phyloP scores from a whole-genome alignment of 2,329 filamentous ascomycete genomes.

The Colletotrichum sublineola region DNA sequence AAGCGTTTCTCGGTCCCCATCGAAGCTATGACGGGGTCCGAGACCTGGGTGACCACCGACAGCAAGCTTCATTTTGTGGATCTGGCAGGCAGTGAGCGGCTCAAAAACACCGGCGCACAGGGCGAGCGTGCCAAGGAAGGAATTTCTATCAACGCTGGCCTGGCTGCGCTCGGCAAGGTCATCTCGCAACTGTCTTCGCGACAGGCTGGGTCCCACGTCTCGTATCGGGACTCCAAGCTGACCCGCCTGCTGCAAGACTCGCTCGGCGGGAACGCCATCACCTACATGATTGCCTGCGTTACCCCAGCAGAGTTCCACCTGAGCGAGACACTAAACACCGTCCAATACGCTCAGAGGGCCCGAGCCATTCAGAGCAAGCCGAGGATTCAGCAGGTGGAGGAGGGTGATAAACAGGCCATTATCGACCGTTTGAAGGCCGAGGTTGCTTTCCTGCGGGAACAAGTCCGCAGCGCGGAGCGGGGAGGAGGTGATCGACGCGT shows the following conservation, averaged over 20 bases:
- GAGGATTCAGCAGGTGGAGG: conserved; percentile 92
- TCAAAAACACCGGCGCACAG: conserved; percentile 97
- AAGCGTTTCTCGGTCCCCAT: conserved; percentile 90
- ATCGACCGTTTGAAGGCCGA: conserved; percentile 96
- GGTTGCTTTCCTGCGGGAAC: conserved; percentile 91
- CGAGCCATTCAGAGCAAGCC: conserved; percentile 98
- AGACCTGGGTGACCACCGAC: conserved; percentile 85
- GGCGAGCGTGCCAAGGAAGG: conserved; percentile 95
- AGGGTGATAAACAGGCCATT: conserved; percentile 91
- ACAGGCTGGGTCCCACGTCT: conserved; percentile 89
- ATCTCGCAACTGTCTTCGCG: conserved; percentile 97
- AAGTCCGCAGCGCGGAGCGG: conserved; percentile 87
- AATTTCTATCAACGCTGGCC: conserved; percentile 96
- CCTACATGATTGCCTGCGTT: conserved; percentile 99
- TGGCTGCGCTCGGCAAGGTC: conserved; percentile 96
- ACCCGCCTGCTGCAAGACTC: conserved; percentile 97
- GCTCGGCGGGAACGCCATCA: conserved; percentile 95
- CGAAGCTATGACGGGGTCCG: conserved; percentile 80
- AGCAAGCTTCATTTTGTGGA: conserved; percentile 99
- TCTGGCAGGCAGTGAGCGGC: conserved; percentile 92
- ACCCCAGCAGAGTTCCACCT: conserved; percentile 97
- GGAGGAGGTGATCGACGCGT: conserved; percentile 68
- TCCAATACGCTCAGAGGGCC: conserved; percentile 96
- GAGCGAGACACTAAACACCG: conserved; percentile 96
- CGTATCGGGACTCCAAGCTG: conserved; percentile 97